These are phyloP conservation scores for Adansonia digitata DNA, from an alignment of 345 rosid species.

Conservation along the genomic window DNA sequence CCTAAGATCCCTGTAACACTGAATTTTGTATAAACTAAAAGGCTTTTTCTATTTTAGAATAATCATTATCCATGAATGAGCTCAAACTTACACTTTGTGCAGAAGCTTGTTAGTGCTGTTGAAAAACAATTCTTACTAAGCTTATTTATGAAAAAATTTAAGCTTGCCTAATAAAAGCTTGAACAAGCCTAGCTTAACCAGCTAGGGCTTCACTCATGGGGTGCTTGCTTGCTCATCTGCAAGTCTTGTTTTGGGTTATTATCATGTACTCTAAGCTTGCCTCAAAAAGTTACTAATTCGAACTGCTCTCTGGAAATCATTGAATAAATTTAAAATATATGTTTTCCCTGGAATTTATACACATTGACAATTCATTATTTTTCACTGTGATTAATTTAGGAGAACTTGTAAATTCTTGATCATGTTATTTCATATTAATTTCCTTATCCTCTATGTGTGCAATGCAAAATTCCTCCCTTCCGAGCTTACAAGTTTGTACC, in stretches of 20 bases:
- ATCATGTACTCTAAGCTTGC: background rate
- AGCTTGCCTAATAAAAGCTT: background rate
- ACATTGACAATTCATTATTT: background rate
- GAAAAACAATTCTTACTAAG: background rate
- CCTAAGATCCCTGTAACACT: background rate
- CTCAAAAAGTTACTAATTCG: background rate
- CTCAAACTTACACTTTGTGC: background rate
- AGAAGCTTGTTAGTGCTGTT: conserved; percentile 12
- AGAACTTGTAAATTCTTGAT: background rate
- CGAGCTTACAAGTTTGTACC: conserved; percentile 4
- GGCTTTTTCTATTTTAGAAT: background rate
- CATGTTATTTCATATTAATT: background rate
- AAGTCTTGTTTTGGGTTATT: background rate
- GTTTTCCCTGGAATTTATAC: background rate
- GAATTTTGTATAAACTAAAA: background rate
- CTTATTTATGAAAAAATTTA: background rate
- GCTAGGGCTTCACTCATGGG: background rate
- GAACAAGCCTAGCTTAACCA: background rate
- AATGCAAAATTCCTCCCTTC: background rate
- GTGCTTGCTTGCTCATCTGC: background rate
- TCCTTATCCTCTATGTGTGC: background rate
- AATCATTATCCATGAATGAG: background rate
- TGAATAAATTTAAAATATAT: background rate
- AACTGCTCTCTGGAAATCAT: background rate
- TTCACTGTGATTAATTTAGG: background rate